These are phyloP conservation scores for Zarea fungicola DNA, from an alignment of 2,329 filamentous ascomycete genomes.

Conservation along the genomic window DNA sequence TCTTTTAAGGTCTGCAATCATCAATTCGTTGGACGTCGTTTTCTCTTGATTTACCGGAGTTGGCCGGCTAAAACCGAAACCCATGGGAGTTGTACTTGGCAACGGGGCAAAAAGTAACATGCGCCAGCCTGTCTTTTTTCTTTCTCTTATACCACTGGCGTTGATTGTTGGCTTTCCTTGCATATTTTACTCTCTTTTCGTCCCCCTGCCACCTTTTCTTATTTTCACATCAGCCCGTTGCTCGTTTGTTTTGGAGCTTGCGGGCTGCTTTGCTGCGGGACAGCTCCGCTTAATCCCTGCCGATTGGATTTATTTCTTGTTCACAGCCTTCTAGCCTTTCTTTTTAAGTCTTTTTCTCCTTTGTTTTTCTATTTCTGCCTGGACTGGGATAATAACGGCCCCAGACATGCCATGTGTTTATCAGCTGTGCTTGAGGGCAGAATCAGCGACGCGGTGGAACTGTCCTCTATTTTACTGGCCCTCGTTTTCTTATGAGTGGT, in stretches of 20 bases:
- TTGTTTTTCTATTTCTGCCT: neutral
- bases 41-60: neutral
- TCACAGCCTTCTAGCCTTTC: constrained; percentile 6
- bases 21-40: too few species aligned
- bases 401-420: neutral
- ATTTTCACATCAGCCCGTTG: constrained; percentile 2
- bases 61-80: neutral
- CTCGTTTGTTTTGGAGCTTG: neutral
- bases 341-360: neutral
- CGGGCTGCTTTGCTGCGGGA: constrained; percentile 4
- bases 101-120: constrained; percentile 4
- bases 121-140: constrained; percentile 3
- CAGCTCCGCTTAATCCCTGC: constrained; percentile 7
- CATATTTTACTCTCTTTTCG: neutral
- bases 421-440: neutral
- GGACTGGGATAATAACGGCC: neutral
- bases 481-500: constrained; percentile 7
- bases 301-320: constrained; percentile 12
- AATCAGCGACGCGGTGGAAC: neutral
- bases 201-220: constrained; percentile 12
- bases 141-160: constrained; percentile 11
- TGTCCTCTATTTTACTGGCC: too few species aligned
- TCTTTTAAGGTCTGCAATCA: too few species aligned
- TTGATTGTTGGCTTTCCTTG: constrained; percentile 9
- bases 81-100: constrained; percentile 2